Conservation (phyloP, 345 rosid genomes). For the Acer negundo region DNA sequence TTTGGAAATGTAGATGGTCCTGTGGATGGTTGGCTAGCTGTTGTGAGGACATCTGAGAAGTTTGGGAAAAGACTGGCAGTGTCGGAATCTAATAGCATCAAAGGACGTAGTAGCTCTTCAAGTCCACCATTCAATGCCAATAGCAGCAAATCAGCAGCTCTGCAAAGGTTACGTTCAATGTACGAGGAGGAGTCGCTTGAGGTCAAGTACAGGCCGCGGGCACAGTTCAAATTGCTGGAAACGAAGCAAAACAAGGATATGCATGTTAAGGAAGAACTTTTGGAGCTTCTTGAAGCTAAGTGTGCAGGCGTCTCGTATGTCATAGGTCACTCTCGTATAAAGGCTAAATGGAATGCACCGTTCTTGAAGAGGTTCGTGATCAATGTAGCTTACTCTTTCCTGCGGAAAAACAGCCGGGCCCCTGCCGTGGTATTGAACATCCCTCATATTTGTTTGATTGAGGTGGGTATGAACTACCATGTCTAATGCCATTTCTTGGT, state of each 20-base stretch:
- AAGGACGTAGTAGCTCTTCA: conserved; percentile 47
- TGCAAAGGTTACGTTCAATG: conserved; percentile 55
- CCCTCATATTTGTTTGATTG: conserved; percentile 82
- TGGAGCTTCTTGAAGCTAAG: conserved; percentile 76
- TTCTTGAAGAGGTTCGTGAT: conserved; percentile 69
- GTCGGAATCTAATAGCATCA: conserved; percentile 44
- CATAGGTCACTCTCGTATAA: conserved; percentile 68
- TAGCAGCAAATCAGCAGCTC: conserved; percentile 65
- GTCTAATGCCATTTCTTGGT: conserved; percentile 33
- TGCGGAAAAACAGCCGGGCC: conserved; percentile 81
- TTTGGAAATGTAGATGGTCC: conserved; percentile 49
- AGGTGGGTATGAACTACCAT: conserved; percentile 92
- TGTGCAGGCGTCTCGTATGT: conserved; percentile 76
- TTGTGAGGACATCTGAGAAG: conserved; percentile 77
- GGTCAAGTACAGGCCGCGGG: conserved; percentile 42
- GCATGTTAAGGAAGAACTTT: conserved; percentile 74
- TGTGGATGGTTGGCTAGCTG: conserved; percentile 72
- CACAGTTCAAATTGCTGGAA: conserved; percentile 62
- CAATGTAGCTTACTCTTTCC: conserved; percentile 73
- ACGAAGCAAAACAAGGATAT: conserved; percentile 55
- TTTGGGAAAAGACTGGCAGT: conserved; percentile 64
- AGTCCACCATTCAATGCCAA: conserved; percentile 36
- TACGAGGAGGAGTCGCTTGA: conserved; percentile 66
- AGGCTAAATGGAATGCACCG: conserved; percentile 71
- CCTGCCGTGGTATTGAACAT: conserved; percentile 77